A percentile compares a stretch with the other conserved stretches of the same genome.
Evolutionary conservation across 2,329 filamentous ascomycete species (phyloP).

Genomic region (Bipolaris bicolor): DNA sequence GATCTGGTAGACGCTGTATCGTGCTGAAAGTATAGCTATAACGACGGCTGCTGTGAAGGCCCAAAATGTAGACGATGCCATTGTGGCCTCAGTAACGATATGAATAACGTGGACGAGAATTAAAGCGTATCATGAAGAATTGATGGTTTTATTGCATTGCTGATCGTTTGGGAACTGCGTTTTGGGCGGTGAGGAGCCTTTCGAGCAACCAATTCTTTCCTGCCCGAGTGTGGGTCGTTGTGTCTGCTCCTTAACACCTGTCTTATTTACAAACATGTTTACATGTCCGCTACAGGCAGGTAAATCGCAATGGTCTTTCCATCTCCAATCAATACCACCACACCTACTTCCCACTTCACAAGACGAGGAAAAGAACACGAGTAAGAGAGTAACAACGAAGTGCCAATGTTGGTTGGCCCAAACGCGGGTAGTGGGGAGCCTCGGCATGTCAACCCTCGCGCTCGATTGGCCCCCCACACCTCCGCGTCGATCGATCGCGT

Average conservation of each 20-base stretch:
- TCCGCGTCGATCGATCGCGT: constrained; percentile 1
- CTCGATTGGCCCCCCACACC: neutral
- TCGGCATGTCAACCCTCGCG: neutral
- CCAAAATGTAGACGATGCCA: constrained; percentile 3
- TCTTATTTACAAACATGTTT: neutral
- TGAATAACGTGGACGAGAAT: neutral
- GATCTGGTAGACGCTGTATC: neutral
- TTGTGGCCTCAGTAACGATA: neutral
- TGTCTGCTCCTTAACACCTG: neutral
- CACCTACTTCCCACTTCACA: neutral
- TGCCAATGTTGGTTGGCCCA: too few relatives aligned
- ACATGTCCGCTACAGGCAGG: neutral
- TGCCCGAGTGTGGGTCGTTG: constrained; percentile 10
- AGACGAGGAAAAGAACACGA: neutral
- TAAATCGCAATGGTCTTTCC: neutral
- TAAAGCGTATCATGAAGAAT: neutral
- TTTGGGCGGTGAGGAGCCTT: constrained; percentile 9
- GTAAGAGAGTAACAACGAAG: too few relatives aligned
- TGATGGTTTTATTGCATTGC: constrained; percentile 5
- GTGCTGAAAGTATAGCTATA: constrained; percentile 9
- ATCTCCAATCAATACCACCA: neutral
- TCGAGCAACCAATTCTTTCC: constrained; percentile 4
- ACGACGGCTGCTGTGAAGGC: constrained; percentile 1
- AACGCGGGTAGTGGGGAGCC: neutral
- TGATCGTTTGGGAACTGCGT: constrained; percentile 4